These are phyloP conservation scores for Inonotus hispidus DNA, from an alignment of 1,284 basidiomycete species.

Conservation along the genomic window DNA sequence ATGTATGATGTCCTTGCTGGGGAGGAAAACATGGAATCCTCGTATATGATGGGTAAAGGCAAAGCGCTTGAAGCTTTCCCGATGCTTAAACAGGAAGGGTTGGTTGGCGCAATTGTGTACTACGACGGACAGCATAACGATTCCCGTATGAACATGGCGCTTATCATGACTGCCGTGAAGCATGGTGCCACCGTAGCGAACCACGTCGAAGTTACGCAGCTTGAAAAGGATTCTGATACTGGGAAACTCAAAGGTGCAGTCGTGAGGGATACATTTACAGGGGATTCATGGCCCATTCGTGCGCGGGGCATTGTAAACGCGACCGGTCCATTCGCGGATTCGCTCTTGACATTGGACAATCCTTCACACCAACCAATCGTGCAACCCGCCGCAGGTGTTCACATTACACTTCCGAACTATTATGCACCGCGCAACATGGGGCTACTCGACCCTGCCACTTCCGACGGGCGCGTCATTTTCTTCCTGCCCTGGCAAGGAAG, in stretches of 20 bases:
- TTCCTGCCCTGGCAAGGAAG: conserved; percentile 99
- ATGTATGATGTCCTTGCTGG: conserved; percentile 95
- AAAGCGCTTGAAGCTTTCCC: conserved; percentile 95
- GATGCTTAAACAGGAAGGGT: conserved; percentile 90
- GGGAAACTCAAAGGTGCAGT: conserved; percentile 75
- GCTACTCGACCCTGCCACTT: conserved; percentile 91
- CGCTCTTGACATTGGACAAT: conserved; percentile 83
- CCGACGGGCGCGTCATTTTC: conserved; percentile 97
- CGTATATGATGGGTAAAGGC: conserved; percentile 91
- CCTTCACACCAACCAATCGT: conserved; percentile 83
- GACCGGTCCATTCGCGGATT: conserved; percentile 92
- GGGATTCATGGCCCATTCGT: conserved; percentile 77
- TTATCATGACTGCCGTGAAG: conserved; percentile 91
- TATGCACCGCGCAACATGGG: conserved; percentile 96
- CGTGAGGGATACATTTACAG: conserved; percentile 80
- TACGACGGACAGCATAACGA: conserved; percentile 99
- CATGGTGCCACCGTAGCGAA: conserved; percentile 89
- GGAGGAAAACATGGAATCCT: conserved; percentile 94
- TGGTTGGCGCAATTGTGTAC: conserved; percentile 94
- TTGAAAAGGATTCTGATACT: conserved; percentile 48
- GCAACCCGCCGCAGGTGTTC: conserved; percentile 88
- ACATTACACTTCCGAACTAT: conserved; percentile 96
- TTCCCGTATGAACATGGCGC: conserved; percentile 94
- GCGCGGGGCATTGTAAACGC: conserved; percentile 95
- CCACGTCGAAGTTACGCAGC: conserved; percentile 80